These are phyloP conservation scores for Trichophyton rubrum DNA, from an alignment of 2,329 filamentous ascomycete species.

Conservation along the genomic window DNA sequence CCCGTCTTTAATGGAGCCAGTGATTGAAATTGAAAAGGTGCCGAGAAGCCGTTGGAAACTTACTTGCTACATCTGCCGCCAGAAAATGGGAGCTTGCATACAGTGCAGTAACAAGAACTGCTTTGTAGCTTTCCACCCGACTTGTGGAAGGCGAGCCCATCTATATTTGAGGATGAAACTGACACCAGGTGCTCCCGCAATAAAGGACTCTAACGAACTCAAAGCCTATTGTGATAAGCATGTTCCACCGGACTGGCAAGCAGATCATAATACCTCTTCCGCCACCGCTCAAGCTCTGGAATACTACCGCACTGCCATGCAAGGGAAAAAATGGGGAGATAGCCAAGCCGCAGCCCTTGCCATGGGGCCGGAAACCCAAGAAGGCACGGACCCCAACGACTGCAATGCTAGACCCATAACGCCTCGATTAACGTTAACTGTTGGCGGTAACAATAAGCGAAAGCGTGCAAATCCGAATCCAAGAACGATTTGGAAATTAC, in stretches of 20 bases:
- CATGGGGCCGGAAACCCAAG: conserved; percentile 53
- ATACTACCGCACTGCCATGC: conserved; percentile 83
- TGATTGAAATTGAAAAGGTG: conserved; percentile 96
- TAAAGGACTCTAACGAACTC: conserved; percentile 67
- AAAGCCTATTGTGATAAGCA: conserved; percentile 97
- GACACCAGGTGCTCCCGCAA: conserved; percentile 61
- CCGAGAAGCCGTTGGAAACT: conserved; percentile 89
- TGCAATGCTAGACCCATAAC: conserved; percentile 30
- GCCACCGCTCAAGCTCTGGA: conserved; percentile 73
- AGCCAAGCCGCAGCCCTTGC: conserved; percentile 73
- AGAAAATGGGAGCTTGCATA: conserved; percentile 96
- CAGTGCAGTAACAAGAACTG: conserved; percentile 97
- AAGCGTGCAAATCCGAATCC: conserved; percentile 35
- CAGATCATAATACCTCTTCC: conserved; percentile 69
- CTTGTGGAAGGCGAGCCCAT: conserved; percentile 76
- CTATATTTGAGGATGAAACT: conserved; percentile 97
- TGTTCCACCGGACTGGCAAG: conserved; percentile 75
- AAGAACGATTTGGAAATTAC: conserved; percentile 77
- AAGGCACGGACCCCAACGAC: conserved; percentile 37
- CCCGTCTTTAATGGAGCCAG: conserved; percentile 93
- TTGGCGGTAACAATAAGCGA: conserved; percentile 48
- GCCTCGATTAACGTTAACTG: conserved; percentile 42
- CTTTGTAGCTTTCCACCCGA: conserved; percentile 94
- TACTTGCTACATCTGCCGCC: conserved; percentile 90
- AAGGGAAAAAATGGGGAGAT: conserved; percentile 80